Conservation (phyloP, 1,284 basidiomycete species). For the Salmacisia buchloeana region DNA sequence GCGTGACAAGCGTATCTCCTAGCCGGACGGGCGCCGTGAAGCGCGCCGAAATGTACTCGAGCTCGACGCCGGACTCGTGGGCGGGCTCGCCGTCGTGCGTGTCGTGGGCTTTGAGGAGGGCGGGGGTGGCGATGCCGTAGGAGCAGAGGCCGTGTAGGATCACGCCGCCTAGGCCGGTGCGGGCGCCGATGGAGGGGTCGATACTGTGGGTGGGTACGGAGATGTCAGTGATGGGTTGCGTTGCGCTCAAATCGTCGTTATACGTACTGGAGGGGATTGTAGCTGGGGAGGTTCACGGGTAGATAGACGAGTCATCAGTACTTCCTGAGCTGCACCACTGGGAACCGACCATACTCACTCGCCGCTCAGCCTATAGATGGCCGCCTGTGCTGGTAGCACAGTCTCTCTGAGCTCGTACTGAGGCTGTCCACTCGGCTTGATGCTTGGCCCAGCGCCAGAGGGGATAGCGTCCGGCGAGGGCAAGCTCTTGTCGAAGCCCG, state of each 20-base stretch:
- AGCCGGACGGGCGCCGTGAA: constrained; percentile 42
- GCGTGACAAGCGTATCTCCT: constrained; percentile 36
- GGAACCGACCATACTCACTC: constrained; percentile 17
- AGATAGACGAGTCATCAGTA: not conserved
- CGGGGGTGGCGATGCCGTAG: constrained; percentile 34
- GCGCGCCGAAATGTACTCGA: constrained; percentile 28
- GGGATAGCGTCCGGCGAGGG: constrained; percentile 21
- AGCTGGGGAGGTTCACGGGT: constrained; percentile 7
- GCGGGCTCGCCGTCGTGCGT: constrained; percentile 26
- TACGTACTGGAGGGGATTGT: constrained; percentile 35
- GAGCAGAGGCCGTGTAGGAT: constrained; percentile 46
- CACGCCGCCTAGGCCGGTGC: constrained; percentile 33
- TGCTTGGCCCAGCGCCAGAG: constrained; percentile 23
- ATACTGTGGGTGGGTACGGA: constrained; percentile 15
- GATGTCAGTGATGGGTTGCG: not conserved
- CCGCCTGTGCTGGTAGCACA: constrained; percentile 21
- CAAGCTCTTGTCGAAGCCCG: constrained; percentile 25
- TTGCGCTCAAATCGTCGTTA: not conserved
- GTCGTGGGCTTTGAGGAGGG: constrained; percentile 31
- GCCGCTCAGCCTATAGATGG: constrained; percentile 36
- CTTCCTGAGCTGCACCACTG: too few relatives aligned
- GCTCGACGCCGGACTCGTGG: constrained; percentile 12
- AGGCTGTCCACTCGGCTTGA: constrained; percentile 22
- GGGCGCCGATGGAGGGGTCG: constrained; percentile 31
- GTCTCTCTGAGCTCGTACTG: constrained; percentile 1